Base-by-base conservation (phyloP, 768 basidiomycete genomes). In the Lentinula raphanica region DNA sequence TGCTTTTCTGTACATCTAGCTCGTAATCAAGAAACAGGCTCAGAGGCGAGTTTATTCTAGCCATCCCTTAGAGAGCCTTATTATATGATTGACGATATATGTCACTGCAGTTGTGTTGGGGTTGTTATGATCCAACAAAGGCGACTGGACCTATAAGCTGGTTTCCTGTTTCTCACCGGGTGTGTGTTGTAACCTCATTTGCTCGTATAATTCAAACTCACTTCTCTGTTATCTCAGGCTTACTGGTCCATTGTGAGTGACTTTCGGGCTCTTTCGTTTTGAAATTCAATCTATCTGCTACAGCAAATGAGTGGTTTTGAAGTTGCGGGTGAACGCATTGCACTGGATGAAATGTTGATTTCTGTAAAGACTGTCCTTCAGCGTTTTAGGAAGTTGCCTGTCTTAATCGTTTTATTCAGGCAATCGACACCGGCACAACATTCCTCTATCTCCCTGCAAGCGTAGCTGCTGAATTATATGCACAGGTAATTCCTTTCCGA, bases 391-490 rank as follows among this genome's bases (percentile, higher is more conserved):
- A 31, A 55, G 27, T 17, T 32, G 29, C 17, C 25, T 48, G 17
- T 50, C 27, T 3, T 36, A 19, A 35, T 25, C 23, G 23, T 44
- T 3, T 7, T 25, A 4, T 31, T 7, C 56, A 87, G 85, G 83
- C 85, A 19, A 77, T 88, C 58, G 87, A 88, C 64, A 85, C 85
- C 0, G 86, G 87, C 29, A 86, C 85, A 3, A 82, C 85, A 28
- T 71, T 87, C 27, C 80, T 87, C 58, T 87, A 87, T 67, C 59
- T 85, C 5, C 83, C 85, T 1, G 65, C 70, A 38, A 48, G 64
- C 0, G 60, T 81, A 28, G 81, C 77, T 5, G 51, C 65, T 2
- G 61, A 68, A 8, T 75, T 88, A 58, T 88, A 87, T 67, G 54
- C 62, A 2, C 62, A 66, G 63, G 82, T 80, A 27, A 50, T 72